Base-by-base conservation (phyloP, 305 asterid species). In the Stenogyne calaminthoides region DNA sequence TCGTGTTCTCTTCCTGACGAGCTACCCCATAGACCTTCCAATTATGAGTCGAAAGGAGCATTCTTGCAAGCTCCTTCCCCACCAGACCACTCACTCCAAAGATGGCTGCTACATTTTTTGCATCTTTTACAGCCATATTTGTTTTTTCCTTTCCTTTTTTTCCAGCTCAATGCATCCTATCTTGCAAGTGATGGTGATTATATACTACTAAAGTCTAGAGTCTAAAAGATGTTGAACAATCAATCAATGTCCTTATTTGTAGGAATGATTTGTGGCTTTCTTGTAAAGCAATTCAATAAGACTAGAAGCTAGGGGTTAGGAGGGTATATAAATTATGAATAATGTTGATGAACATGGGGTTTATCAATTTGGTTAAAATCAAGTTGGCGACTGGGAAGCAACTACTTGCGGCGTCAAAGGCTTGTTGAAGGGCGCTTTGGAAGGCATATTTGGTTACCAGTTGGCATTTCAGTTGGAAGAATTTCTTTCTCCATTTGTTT, bases 1-100 rank as follows among this genome's bases (percentile, higher is more conserved):
- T 37, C 22, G 58, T 16, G 42, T 5, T 11, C 4, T 72, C 66
- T 8, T 81, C 83, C 27, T 80, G 79, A 47, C 98, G 88, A 7
- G 96, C 90, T 5, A 92, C 64, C 8, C 98, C 96, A 39, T 90
- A 92, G 2, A 92, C 98, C 78, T 88, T 90, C 98, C 98, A 92
- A 22, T 69, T 67, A 15, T 70, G 47, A 6, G 67, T 54, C 1
- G 89, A 78, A 20, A 90, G 85, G 0, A 92, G 89, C 74, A 69
- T 80, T 39, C 73, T 78, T 7, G 93, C 94, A 4, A 92, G 85
- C 88, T 90, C 93, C 78, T 70, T 88, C 32, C 98, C 98, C n/a
- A 92, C 95, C 6, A 92, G 86, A 12, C 98, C 98, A 0, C 95
- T 85, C 40, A 82, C 93, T 63, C 98, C 98, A 69, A 88, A 92